These are phyloP conservation scores for Trichoderma sp. DNA, from an alignment of 2,329 filamentous ascomycete species.

Conservation along the genomic window DNA sequence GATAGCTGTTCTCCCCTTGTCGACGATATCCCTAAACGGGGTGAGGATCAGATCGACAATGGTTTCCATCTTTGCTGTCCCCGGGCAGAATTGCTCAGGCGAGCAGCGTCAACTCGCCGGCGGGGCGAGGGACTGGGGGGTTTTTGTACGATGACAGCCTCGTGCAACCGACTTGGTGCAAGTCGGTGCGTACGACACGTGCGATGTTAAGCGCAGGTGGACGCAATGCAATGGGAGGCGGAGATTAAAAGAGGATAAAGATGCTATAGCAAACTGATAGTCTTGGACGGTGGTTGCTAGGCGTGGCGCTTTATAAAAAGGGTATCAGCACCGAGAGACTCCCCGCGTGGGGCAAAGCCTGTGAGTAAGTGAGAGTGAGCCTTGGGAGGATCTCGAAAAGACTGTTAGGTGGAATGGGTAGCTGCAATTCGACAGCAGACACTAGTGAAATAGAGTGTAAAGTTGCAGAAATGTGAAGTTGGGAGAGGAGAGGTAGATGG, in stretches of 20 bases:
- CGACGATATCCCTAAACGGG: slow-evolving; percentile 55
- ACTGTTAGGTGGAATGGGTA: not conserved
- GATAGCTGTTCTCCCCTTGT: slow-evolving; percentile 50
- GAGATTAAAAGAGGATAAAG: slow-evolving; percentile 21
- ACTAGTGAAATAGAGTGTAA: not conserved
- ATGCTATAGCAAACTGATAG: slow-evolving; percentile 3
- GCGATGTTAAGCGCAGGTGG: not conserved
- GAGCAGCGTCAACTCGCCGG: not conserved
- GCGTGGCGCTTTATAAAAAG: slow-evolving; percentile 1
- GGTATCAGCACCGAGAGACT: not conserved
- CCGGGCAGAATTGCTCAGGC: not conserved
- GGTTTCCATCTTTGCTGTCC: slow-evolving; percentile 39
- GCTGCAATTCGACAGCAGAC: not conserved
- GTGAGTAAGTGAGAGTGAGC: not conserved
- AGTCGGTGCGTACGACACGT: slow-evolving; percentile 6
- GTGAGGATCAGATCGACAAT: slow-evolving; percentile 48
- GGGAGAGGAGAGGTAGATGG: not conserved
- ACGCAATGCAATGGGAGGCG: not conserved
- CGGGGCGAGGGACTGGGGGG: slow-evolving; percentile 11
- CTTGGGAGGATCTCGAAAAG: not conserved
- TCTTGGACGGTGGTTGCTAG: slow-evolving; percentile 2
- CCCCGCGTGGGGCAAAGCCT: not conserved
- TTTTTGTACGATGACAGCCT: not conserved
- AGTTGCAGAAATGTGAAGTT: not conserved
- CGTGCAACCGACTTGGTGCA: not conserved